phyloP scores from a whole-genome alignment of 345 rosid species.

The Garcia nutans region DNA sequence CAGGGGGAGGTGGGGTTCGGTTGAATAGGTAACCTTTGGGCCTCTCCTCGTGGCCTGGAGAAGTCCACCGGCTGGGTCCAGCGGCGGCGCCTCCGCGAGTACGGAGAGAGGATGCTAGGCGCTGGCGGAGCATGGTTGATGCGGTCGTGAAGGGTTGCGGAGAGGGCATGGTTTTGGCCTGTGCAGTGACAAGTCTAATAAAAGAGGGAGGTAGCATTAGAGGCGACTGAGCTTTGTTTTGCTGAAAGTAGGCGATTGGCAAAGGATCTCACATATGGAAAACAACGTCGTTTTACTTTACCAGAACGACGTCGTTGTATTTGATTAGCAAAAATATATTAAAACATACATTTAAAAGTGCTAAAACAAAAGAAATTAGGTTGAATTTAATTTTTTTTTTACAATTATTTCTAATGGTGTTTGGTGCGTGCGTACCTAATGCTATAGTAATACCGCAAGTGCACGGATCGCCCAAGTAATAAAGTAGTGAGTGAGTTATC shows the following conservation, averaged over 20 bases:
- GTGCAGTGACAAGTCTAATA: neutral
- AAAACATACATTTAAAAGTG: no score
- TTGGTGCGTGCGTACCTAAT: no score
- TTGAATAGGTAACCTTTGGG: slow-evolving; percentile 92
- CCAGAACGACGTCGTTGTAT: no score
- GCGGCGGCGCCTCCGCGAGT: slow-evolving; percentile 34
- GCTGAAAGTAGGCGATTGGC: neutral
- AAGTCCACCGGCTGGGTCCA: slow-evolving; percentile 75
- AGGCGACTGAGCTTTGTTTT: neutral
- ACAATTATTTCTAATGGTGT: no score
- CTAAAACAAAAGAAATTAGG: no score
- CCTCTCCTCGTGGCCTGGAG: slow-evolving; percentile 86
- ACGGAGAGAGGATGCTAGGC: slow-evolving; percentile 52
- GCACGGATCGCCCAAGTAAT: no score
- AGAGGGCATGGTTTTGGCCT: slow-evolving; percentile 1
- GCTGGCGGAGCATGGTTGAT: slow-evolving; percentile 58
- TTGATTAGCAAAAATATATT: no score
- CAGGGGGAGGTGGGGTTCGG: slow-evolving; percentile 69
- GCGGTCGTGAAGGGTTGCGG: slow-evolving; percentile 30
- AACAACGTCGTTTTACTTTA: slow-evolving; percentile 21
- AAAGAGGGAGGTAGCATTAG: neutral
- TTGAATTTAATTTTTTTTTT: no score
- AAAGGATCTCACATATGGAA: neutral
- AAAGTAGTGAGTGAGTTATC: no score
- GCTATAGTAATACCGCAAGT: no score